These are phyloP conservation scores for Suhomyces canberraensis DNA, from an alignment of 805 yeast genomes.

Conservation along the genomic window DNA sequence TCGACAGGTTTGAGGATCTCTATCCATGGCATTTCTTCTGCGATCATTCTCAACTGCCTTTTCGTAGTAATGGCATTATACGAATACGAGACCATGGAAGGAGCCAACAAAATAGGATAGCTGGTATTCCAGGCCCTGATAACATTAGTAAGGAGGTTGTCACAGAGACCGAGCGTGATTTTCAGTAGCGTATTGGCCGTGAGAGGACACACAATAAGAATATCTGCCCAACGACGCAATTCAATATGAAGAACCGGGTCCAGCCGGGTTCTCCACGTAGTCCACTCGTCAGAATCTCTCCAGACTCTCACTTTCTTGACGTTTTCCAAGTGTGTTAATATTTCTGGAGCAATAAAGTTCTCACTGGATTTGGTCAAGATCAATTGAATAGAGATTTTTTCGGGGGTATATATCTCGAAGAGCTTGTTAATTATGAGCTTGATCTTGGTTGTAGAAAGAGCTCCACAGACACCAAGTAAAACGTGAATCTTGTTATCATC, in stretches of 20 bases:
- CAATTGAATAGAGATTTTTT: slow-evolving; percentile 50
- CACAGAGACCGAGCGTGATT: slow-evolving; percentile 87
- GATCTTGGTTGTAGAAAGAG: slow-evolving; percentile 50
- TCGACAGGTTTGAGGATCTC: slow-evolving; percentile 93
- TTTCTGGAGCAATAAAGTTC: slow-evolving; percentile 48
- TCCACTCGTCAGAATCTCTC: slow-evolving; percentile 61
- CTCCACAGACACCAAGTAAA: slow-evolving; percentile 57
- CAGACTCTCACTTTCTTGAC: slow-evolving; percentile 48
- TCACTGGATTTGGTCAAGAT: slow-evolving; percentile 54
- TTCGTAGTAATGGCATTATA: slow-evolving; percentile 87
- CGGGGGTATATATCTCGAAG: slow-evolving; percentile 49
- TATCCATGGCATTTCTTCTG: slow-evolving; percentile 93
- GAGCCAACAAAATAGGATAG: slow-evolving; percentile 85
- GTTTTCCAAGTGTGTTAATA: slow-evolving; percentile 34
- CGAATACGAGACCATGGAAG: slow-evolving; percentile 92
- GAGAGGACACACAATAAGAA: slow-evolving; percentile 87
- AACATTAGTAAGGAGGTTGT: slow-evolving; percentile 84
- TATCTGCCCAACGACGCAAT: slow-evolving; percentile 94
- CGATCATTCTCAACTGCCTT: slow-evolving; percentile 69
- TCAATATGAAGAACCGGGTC: slow-evolving; percentile 96
- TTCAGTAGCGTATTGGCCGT: slow-evolving; percentile 92
- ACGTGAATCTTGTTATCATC: slow-evolving; percentile 55
- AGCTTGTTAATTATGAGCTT: slow-evolving; percentile 50
- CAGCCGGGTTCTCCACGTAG: slow-evolving; percentile 71
- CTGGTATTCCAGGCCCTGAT: slow-evolving; percentile 94